Conservation (phyloP, 23 red algal species). For the Agarophyton chilense region DNA sequence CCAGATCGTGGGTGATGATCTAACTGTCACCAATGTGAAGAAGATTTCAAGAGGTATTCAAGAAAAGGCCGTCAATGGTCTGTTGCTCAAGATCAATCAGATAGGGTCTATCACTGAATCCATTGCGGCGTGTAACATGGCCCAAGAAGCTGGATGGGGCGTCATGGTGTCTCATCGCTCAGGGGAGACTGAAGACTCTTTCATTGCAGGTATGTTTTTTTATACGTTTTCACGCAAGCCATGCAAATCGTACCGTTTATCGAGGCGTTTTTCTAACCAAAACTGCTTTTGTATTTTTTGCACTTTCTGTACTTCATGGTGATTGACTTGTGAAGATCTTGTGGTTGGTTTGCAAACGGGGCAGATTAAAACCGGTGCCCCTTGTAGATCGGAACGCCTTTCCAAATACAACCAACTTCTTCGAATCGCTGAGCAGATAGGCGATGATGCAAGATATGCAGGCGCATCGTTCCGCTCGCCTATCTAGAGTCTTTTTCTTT, state of each 20-base stretch:
- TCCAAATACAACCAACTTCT: conserved; percentile 97
- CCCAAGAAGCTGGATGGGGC: conserved; percentile 83
- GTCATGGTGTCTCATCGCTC: conserved; percentile 95
- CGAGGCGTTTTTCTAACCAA: no score
- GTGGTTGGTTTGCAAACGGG: conserved; percentile 95
- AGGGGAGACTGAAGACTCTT: conserved; percentile 95
- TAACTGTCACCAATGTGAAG: conserved; percentile 89
- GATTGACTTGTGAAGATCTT: no score
- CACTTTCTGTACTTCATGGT: no score
- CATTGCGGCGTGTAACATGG: conserved; percentile 74
- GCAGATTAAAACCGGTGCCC: conserved; percentile 94
- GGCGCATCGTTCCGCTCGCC: conserved; percentile 87
- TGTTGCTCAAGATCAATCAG: conserved; percentile 93
- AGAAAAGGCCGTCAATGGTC: conserved; percentile 86
- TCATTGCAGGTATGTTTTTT: conserved; percentile 91
- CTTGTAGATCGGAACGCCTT: conserved; percentile 90
- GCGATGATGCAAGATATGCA: conserved; percentile 78
- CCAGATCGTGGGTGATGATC: conserved; percentile 97
- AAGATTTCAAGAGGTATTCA: conserved; percentile 83
- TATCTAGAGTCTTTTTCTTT: no score
- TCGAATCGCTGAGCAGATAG: conserved; percentile 95
- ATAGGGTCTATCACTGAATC: conserved; percentile 89
- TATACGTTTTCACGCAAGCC: no score
- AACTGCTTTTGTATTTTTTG: no score
- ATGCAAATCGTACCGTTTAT: no score